A percentile compares a stretch with the other conserved stretches of the same genome.
Evolutionary conservation across 805 yeast species (phyloP).

Genomic region (Nakazawaea holstii): DNA sequence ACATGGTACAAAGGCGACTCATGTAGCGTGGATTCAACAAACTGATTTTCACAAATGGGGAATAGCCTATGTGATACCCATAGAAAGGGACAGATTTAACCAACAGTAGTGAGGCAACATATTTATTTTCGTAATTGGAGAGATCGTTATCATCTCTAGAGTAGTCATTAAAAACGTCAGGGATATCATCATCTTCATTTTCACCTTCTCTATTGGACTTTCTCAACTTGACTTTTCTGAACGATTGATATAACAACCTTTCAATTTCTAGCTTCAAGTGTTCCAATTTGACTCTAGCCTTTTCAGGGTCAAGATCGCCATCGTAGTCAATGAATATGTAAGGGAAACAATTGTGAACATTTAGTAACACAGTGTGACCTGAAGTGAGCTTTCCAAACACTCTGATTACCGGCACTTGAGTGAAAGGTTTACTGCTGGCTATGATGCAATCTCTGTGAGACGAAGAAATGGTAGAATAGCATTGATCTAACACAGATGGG

Average conservation of each 20-base stretch:
- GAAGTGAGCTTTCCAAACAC: constrained; percentile 66
- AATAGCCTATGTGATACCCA: constrained; percentile 69
- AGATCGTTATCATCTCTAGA: constrained; percentile 13
- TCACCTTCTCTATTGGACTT: constrained; percentile 11
- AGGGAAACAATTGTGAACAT: constrained; percentile 82
- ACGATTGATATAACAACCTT: constrained; percentile 31
- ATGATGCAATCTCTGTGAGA: constrained; percentile 21
- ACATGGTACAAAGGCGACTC: constrained; percentile 46
- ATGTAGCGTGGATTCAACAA: constrained; percentile 58
- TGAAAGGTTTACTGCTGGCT: constrained; percentile 16
- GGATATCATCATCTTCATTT: constrained; percentile 13
- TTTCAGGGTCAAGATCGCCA: constrained; percentile 27
- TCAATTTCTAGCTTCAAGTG: constrained; percentile 42
- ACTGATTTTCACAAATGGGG: constrained; percentile 62
- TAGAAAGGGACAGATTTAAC: constrained; percentile 80
- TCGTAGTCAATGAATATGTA: constrained; percentile 66
- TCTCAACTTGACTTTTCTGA: constrained; percentile 18
- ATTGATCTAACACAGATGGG: constrained; percentile 51
- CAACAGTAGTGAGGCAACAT: constrained; percentile 53
- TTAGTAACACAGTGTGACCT: constrained; percentile 57
- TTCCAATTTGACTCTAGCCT: constrained; percentile 27
- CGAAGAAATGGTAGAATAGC: constrained; percentile 22
- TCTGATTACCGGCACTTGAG: constrained; percentile 69
- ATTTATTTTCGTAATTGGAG: constrained; percentile 22
- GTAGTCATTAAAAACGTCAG: constrained; percentile 12